A percentile compares a stretch with the other conserved stretches of the same genome.
Conservation (phyloP, 2,329 filamentous ascomycete genomes). For the Colletotrichum tropicale region DNA sequence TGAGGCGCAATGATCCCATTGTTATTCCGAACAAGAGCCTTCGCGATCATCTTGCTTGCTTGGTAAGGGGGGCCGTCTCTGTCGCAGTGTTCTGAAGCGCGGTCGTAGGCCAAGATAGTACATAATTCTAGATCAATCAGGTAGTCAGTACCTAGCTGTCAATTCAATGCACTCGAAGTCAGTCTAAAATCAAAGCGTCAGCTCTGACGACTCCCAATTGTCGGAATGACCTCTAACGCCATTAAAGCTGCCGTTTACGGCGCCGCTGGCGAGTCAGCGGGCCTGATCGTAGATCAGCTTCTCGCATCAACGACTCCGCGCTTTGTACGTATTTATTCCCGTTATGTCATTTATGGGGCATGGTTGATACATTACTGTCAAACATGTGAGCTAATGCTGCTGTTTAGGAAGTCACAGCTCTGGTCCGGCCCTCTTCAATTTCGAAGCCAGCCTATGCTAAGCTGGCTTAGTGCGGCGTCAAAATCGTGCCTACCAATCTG, state of each 20-base stretch:
- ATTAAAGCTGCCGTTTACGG: background rate
- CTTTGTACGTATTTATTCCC: background rate
- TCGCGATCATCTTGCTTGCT: background rate
- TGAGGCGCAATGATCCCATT: background rate
- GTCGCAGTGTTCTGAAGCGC: background rate
- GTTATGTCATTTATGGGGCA: background rate
- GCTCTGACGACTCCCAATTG: accelerated
- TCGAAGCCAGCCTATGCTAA: background rate
- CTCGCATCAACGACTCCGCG: background rate
- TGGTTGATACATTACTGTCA: too few species aligned
- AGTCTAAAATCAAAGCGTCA: background rate
- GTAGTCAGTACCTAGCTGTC: too few species aligned
- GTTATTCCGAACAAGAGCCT: background rate
- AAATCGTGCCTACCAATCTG: background rate
- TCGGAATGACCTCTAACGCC: background rate
- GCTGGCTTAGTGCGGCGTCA: background rate
- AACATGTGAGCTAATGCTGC: accelerated
- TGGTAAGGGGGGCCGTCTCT: background rate
- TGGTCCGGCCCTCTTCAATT: background rate
- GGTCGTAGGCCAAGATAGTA: background rate
- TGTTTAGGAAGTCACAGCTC: background rate
- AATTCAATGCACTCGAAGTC: background rate
- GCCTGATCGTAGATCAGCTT: background rate
- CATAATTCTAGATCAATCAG: background rate
- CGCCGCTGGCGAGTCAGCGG: background rate